These are phyloP conservation scores for Fraxinus americana DNA, from an alignment of 257 asterid species.

Conservation along the genomic window DNA sequence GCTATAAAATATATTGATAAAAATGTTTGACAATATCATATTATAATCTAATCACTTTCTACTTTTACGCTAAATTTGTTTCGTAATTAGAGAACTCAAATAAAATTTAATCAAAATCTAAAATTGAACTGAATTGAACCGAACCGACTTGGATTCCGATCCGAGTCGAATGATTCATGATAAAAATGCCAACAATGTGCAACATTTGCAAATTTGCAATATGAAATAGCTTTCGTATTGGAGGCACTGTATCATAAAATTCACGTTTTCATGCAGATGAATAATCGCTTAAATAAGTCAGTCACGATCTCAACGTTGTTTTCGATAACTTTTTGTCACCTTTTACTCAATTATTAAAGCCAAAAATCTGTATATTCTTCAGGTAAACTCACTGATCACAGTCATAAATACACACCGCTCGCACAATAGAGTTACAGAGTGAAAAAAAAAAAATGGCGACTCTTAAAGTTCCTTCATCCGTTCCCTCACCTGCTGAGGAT, in stretches of 20 bases:
- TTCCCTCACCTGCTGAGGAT: slow-evolving; percentile 73
- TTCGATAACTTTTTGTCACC: slow-evolving; percentile 19
- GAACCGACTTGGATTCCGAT: no score
- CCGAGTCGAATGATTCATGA: no score
- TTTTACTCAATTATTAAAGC: slow-evolving; percentile 30
- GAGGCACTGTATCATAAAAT: background rate
- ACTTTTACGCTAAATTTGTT: no score
- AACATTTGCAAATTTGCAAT: no score
- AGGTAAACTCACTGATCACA: slow-evolving; percentile 4
- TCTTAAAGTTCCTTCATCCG: slow-evolving; percentile 63
- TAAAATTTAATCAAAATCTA: no score
- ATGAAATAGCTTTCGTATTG: background rate
- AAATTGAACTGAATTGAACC: no score
- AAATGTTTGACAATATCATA: no score
- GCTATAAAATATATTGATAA: no score
- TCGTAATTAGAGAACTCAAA: no score
- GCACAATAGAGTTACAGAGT: background rate
- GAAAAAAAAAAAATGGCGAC: slow-evolving; percentile 50
- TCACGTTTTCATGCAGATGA: slow-evolving; percentile 26
- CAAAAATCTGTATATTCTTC: slow-evolving; percentile 17
- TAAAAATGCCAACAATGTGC: no score
- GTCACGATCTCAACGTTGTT: slow-evolving; percentile 16
- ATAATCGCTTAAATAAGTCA: background rate
- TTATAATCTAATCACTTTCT: no score
- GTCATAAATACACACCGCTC: background rate